phyloP scores from a whole-genome alignment of 2,329 filamentous ascomycete genomes.

The Calonectria honghensis region DNA sequence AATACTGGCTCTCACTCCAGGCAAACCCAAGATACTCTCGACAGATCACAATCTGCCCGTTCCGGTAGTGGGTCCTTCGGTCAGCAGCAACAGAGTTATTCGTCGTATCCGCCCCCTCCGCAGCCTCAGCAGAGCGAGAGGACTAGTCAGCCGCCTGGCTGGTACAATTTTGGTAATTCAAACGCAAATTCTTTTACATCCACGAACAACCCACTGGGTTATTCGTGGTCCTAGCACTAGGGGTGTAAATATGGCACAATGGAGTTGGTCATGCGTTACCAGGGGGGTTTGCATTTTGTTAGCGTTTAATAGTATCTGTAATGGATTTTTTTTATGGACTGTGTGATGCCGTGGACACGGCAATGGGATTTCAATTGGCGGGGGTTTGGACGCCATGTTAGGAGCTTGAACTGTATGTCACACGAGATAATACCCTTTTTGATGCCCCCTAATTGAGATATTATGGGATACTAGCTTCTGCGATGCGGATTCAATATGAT shows the following conservation, averaged over 20 bases:
- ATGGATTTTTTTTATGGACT: neutral
- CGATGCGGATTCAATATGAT: neutral
- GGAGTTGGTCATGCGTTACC: neutral
- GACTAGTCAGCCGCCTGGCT: slow-evolving; percentile 47
- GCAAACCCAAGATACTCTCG: slow-evolving; percentile 51
- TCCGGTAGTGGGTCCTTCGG: slow-evolving; percentile 40
- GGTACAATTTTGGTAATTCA: slow-evolving; percentile 54
- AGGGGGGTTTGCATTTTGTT: neutral
- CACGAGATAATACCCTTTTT: neutral
- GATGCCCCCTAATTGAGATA: neutral
- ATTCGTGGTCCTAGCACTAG: slow-evolving; percentile 49
- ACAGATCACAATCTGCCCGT: slow-evolving; percentile 41
- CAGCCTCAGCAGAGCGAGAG: slow-evolving; percentile 48
- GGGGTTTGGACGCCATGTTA: neutral
- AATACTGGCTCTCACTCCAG: slow-evolving; percentile 41
- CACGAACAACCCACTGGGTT: slow-evolving; percentile 50
- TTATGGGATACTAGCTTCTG: neutral
- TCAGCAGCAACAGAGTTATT: slow-evolving; percentile 44
- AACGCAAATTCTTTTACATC: slow-evolving; percentile 46
- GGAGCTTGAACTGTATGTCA: neutral
- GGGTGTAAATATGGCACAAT: neutral
- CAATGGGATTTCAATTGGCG: neutral
- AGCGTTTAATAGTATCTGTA: neutral
- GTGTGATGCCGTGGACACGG: neutral
- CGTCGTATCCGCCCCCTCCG: slow-evolving; percentile 44